A percentile compares a stretch with the other conserved stretches of the same genome.
Evolutionary conservation across 2,329 filamentous ascomycete species (phyloP).

Genomic region (Xylaria digitata): DNA sequence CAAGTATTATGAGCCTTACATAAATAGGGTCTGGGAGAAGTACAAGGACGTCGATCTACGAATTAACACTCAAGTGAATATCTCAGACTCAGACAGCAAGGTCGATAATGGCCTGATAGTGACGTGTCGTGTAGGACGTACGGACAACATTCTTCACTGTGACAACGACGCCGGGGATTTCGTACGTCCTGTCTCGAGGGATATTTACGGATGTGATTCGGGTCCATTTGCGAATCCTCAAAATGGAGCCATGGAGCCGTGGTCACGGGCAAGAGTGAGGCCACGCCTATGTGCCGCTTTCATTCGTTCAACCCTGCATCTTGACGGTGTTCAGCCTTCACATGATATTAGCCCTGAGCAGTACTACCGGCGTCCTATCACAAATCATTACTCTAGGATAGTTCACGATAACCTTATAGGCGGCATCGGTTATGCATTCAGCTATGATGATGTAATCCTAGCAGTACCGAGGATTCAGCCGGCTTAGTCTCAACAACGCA

Average conservation of each 20-base stretch:
- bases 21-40: conserved; percentile 56
- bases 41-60: conserved; percentile 52
- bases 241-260: conserved; percentile 46
- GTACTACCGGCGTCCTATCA: conserved; percentile 58
- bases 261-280: conserved; percentile 53
- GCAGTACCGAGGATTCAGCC: conserved; percentile 61
- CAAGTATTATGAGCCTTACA: conserved; percentile 57
- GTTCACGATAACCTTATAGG: conserved; percentile 69
- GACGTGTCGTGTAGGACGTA: conserved; percentile 51
- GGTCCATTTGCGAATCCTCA: conserved; percentile 54
- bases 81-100: conserved; percentile 27
- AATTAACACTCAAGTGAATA: conserved; percentile 55
- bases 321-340: conserved; percentile 57
- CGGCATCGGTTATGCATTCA: conserved; percentile 70
- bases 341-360: conserved; percentile 40
- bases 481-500: conserved; percentile 53
- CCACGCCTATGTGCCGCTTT: conserved; percentile 62
- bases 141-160: conserved; percentile 51
- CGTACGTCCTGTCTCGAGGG: conserved; percentile 54
- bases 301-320: conserved; percentile 56
- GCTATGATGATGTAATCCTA: conserved; percentile 73
- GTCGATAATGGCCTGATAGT: conserved; percentile 44
- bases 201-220: conserved; percentile 62
- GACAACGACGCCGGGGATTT: conserved; percentile 54
- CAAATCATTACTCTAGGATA: conserved; percentile 66